These are phyloP conservation scores for Aristolochia californica DNA, from an alignment of 164 flowering plant species.

Conservation along the genomic window DNA sequence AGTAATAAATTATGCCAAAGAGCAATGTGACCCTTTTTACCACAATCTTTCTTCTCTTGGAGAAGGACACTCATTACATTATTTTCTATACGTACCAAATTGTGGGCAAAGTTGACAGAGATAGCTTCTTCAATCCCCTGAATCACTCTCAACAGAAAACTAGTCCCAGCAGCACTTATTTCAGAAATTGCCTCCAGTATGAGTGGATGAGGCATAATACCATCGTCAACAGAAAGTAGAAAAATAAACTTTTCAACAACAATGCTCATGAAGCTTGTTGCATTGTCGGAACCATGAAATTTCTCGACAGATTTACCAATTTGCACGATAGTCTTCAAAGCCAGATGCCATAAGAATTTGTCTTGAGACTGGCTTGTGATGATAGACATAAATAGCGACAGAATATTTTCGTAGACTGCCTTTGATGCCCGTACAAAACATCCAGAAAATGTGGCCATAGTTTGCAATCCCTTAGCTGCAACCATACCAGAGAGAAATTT, in stretches of 20 bases:
- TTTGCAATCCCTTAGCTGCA: constrained; percentile 80
- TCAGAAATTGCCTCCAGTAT: constrained; percentile 52
- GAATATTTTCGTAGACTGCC: constrained; percentile 39
- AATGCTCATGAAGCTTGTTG: constrained; percentile 29
- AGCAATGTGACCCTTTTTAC: not conserved
- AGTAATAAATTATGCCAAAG: not conserved
- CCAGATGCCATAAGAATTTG: constrained; percentile 41
- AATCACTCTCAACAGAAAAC: constrained; percentile 37
- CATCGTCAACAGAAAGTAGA: constrained; percentile 28
- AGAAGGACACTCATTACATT: too few species aligned
- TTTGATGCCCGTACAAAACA: constrained; percentile 29
- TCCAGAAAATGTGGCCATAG: constrained; percentile 62
- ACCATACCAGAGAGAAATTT: not conserved
- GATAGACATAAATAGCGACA: constrained; percentile 35
- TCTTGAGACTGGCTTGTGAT: constrained; percentile 22
- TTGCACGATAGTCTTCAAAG: constrained; percentile 49
- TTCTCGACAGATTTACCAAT: constrained; percentile 50
- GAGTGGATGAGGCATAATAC: constrained; percentile 34
- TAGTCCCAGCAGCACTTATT: constrained; percentile 40
- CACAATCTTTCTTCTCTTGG: not conserved
- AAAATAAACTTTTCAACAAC: constrained; percentile 52
- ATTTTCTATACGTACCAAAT: constrained; percentile 37
- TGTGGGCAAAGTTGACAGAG: constrained; percentile 34
- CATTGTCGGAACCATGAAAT: constrained; percentile 40
- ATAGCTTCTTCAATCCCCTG: constrained; percentile 52